Conservation (phyloP, 176 grass and related monocot genomes). For the Oryza coarctata region DNA sequence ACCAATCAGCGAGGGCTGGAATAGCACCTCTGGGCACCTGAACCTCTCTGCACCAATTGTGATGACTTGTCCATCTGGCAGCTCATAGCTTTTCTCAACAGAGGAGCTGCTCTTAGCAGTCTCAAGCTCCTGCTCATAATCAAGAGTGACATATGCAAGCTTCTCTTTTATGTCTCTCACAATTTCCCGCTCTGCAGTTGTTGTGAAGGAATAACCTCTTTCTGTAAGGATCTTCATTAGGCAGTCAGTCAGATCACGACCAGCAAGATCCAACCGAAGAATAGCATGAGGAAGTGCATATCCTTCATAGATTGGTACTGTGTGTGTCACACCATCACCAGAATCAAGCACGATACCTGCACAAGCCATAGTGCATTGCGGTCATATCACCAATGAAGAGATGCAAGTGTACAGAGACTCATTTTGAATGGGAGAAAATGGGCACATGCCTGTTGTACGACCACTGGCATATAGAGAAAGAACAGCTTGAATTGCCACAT, state of each 20-base stretch:
- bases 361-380: neutral
- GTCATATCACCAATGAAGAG: neutral
- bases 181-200: conserved; percentile 46
- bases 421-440: conserved; percentile 10
- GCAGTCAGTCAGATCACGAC: conserved; percentile 50
- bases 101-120: conserved; percentile 44
- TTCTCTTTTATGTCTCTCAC: conserved; percentile 60
- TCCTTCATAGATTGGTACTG: conserved; percentile 53
- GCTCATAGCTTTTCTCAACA: conserved; percentile 42
- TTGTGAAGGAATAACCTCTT: conserved; percentile 52
- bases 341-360: conserved; percentile 59
- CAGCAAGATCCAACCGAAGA: conserved; percentile 51
- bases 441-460: conserved; percentile 35
- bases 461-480: conserved; percentile 49
- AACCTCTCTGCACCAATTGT: conserved; percentile 49
- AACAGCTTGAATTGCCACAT: conserved; percentile 48
- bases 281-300: conserved; percentile 59
- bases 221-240: conserved; percentile 57
- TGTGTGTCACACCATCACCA: conserved; percentile 52
- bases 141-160: conserved; percentile 45
- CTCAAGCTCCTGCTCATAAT: conserved; percentile 48
- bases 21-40: conserved; percentile 50
- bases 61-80: conserved; percentile 48
- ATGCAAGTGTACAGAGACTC: neutral
- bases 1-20: conserved; percentile 49